These are phyloP conservation scores for Penicillium sp. DNA, from an alignment of 2,329 filamentous ascomycete species.

Conservation along the genomic window DNA sequence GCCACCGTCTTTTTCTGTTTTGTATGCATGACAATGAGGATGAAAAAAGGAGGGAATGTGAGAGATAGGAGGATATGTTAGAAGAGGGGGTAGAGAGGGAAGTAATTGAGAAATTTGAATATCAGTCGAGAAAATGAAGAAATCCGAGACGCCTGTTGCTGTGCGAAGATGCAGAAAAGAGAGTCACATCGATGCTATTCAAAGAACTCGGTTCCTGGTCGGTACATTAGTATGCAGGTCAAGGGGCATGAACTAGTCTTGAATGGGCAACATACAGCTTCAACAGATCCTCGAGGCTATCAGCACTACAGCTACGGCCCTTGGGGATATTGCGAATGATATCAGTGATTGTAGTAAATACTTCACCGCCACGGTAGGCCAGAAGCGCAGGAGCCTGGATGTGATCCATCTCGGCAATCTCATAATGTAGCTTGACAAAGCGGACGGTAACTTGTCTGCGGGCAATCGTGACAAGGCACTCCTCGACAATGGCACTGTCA, in stretches of 20 bases:
- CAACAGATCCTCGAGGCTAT: slow-evolving; percentile 60
- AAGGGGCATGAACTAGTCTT: background rate
- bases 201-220: slow-evolving; percentile 36
- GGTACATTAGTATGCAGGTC: slow-evolving; percentile 6
- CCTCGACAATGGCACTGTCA: slow-evolving; percentile 76
- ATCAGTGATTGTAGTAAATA: slow-evolving; percentile 87
- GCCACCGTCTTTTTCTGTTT: slow-evolving; percentile 5
- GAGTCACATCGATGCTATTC: slow-evolving; percentile 10
- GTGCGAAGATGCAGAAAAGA: slow-evolving; percentile 6
- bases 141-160: slow-evolving; percentile 20
- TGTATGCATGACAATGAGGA: slow-evolving; percentile 6
- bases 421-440: slow-evolving; percentile 88
- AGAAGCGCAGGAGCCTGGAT: slow-evolving; percentile 84
- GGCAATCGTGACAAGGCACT: slow-evolving; percentile 75
- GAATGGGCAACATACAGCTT: slow-evolving; percentile 50
- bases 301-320: slow-evolving; percentile 51
- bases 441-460: slow-evolving; percentile 69
- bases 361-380: slow-evolving; percentile 85
- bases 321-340: slow-evolving; percentile 81
- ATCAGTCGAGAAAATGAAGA: background rate
- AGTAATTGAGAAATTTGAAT: background rate
- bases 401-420: slow-evolving; percentile 91
- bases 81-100: slow-evolving; percentile 11
- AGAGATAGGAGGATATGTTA: slow-evolving; percentile 18
- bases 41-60: background rate